These are phyloP conservation scores for Podospora tetraspora DNA, from an alignment of 495 filamentous ascomycete genomes.

Conservation along the genomic window DNA sequence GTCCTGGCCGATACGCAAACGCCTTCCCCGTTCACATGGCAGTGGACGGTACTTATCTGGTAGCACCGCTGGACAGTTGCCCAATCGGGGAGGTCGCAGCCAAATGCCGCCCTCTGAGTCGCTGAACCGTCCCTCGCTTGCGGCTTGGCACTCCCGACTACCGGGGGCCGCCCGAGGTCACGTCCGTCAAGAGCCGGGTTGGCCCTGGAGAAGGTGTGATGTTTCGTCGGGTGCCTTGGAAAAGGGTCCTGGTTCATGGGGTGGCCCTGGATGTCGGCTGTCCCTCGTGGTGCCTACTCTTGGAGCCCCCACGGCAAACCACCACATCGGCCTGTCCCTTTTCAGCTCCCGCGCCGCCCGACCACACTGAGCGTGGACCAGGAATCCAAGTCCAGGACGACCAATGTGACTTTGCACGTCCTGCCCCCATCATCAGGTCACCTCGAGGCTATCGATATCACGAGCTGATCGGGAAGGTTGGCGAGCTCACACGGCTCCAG, in stretches of 20 bases:
- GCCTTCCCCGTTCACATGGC: background rate
- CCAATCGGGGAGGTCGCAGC: conserved; percentile 26
- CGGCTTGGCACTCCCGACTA: conserved; percentile 14
- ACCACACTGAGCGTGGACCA: background rate
- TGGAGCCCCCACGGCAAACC: background rate
- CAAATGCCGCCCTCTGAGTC: conserved; percentile 10
- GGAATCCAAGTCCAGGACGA: background rate
- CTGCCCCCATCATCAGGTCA: background rate
- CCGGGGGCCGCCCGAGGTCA: conserved; percentile 6
- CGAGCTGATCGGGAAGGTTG: conserved; percentile 27
- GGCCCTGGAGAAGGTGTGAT: no score
- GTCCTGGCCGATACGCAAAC: background rate
- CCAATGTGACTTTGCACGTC: background rate
- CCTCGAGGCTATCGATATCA: background rate
- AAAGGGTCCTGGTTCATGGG: background rate
- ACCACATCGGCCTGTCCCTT: background rate
- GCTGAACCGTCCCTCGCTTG: background rate
- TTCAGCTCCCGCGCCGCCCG: background rate
- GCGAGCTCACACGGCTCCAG: background rate
- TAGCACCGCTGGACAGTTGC: conserved; percentile 14
- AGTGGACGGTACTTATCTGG: background rate
- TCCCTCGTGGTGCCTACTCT: background rate
- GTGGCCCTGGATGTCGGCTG: background rate
- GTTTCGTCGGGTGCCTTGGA: background rate
- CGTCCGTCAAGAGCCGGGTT: background rate